phyloP scores from a whole-genome alignment of 495 filamentous ascomycete species.

The Opeltia flavorubescens region DNA sequence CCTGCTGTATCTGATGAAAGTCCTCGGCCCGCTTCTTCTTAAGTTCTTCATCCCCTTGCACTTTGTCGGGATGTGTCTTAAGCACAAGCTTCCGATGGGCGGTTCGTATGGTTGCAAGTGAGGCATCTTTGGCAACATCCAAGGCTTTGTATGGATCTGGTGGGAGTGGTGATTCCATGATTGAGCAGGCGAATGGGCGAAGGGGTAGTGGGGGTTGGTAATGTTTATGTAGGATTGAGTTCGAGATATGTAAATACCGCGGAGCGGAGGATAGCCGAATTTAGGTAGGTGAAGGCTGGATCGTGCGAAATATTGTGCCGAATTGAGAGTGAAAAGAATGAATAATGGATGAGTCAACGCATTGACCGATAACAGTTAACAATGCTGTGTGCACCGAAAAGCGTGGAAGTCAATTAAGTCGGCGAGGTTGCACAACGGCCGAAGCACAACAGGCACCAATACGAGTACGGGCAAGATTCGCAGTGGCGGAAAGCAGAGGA shows the following conservation, averaged over 20 bases:
- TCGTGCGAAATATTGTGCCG: too few species aligned
- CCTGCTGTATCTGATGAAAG: slow-evolving; percentile 87
- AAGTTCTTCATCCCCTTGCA: slow-evolving; percentile 52
- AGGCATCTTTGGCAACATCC: slow-evolving; percentile 61
- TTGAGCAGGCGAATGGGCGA: slow-evolving; percentile 7
- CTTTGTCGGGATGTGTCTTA: slow-evolving; percentile 91
- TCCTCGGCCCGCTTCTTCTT: slow-evolving; percentile 59
- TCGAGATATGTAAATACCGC: not conserved
- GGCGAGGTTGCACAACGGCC: too few species aligned
- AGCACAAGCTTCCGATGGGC: slow-evolving; percentile 87
- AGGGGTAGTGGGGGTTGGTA: not conserved
- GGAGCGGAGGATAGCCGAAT: too few species aligned
- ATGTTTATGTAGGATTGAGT: not conserved
- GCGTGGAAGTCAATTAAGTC: too few species aligned
- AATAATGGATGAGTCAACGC: too few species aligned
- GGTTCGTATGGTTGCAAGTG: slow-evolving; percentile 56
- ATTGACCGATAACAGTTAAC: too few species aligned
- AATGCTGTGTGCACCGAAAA: too few species aligned
- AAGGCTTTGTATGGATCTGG: slow-evolving; percentile 75
- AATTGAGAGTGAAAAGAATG: too few species aligned
- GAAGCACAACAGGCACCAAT: not conserved
- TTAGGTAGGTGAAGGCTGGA: too few species aligned
- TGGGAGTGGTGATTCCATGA: slow-evolving; percentile 50
- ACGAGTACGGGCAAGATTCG: not conserved
- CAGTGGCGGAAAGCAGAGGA: not conserved